Evolutionary conservation across 169 alveolate genomes (phyloP).

Genomic region (Babesia bigemina): DNA sequence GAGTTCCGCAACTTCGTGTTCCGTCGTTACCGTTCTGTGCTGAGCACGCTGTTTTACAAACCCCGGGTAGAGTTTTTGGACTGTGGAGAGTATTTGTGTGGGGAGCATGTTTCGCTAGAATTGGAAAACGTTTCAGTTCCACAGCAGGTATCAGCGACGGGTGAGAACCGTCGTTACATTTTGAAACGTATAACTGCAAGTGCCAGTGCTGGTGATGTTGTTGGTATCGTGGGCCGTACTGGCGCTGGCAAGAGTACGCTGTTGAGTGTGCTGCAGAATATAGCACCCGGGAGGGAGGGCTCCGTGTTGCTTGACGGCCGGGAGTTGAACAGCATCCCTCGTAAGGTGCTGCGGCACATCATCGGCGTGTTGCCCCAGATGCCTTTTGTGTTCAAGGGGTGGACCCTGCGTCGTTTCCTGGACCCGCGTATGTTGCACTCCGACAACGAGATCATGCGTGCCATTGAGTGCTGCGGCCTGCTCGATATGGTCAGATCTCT

Average conservation of each 20-base stretch:
- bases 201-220: constrained; percentile 36
- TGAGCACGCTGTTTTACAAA: constrained; percentile 16
- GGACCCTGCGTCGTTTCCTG: constrained; percentile 65
- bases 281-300: constrained; percentile 34
- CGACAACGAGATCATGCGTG: constrained; percentile 42
- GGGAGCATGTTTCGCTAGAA: constrained; percentile 11
- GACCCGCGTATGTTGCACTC: constrained; percentile 62
- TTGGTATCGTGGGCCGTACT: constrained; percentile 64
- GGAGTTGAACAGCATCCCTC: constrained; percentile 46
- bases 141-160: neutral
- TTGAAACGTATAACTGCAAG: constrained; percentile 27
- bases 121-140: constrained; percentile 22
- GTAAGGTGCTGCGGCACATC: constrained; percentile 27
- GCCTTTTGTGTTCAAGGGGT: constrained; percentile 63
- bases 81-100: constrained; percentile 13
- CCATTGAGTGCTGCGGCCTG: constrained; percentile 58
- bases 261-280: constrained; percentile 33
- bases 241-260: constrained; percentile 70
- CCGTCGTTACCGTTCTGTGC: constrained; percentile 20
- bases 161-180: constrained; percentile 2
- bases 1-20: constrained; percentile 19
- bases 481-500: constrained; percentile 28
- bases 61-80: constrained; percentile 15
- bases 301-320: constrained; percentile 67
- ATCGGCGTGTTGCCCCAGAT: constrained; percentile 64